Evolutionary conservation across 257 asterid genomes (phyloP), one percentile per base, ranked within the genome.

Genomic region (Cynanchum wilfordii): DNA sequence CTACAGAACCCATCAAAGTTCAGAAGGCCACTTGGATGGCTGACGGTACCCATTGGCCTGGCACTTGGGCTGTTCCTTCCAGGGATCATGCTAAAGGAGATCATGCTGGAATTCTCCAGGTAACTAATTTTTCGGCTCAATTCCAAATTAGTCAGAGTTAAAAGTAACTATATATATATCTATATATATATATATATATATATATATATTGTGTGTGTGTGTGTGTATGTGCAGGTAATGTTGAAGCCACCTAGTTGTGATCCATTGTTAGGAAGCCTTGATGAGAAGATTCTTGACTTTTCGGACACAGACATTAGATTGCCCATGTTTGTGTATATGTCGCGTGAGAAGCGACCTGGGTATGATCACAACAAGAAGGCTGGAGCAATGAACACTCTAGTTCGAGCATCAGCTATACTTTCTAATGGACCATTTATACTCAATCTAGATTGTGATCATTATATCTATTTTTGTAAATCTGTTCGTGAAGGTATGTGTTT

Each of bases 11-110:
- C 10, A 68, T 79, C 63, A 77, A 77, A 65, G 82, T 79, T 1
- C 72, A 59, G 17, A 82, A 82, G 67, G 86, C 86, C 5, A 82
- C 84, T 44, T 82, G 84, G 86, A 82, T 82, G 86, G 86, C 84
- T 10, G 86, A 82, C 71, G 86, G 86, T 12, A 82, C 80, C 44
- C 86, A 82, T 64, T 82, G 84, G 86, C 86, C 86, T 0, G 84
- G 86, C 47, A 55, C 84, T 24, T 82, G 86, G 86, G 47, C 75
- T 13, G 45, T 30, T 24, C 75, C 82, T 0, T 38, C 73, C 1
- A 42, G 68, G 5, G 86, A 82, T 27, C 86, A 82, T 75, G 81
- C 74, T 17, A 82, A 79, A 67, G 86, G 84, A 52, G 80, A 82
- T 49, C 86, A 82, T 68, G 76, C 84, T 11, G 84, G 86, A 13